Evolutionary conservation across 768 basidiomycete species (phyloP).

Genomic region (Phanerodontia chrysosporium): DNA sequence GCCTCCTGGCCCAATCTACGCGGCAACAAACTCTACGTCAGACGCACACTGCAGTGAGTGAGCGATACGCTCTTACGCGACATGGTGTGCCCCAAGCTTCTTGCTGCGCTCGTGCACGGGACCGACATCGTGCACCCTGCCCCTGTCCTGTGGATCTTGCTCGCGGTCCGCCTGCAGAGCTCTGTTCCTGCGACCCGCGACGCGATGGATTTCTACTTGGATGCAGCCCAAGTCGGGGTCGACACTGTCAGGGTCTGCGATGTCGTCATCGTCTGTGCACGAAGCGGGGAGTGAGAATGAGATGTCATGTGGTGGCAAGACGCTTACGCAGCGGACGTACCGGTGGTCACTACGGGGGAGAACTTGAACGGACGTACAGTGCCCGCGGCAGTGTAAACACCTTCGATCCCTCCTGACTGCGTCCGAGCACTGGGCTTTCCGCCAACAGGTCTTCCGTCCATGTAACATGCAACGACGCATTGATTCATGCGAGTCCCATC

Average conservation of each 20-base stretch:
- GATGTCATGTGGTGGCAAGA: background rate
- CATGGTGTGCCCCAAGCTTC: constrained; percentile 6
- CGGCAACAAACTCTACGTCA: background rate
- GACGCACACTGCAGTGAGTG: background rate
- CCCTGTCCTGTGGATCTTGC: background rate
- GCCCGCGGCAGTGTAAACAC: background rate
- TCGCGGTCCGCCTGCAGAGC: background rate
- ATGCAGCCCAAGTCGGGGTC: constrained; percentile 8
- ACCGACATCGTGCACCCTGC: constrained; percentile 1
- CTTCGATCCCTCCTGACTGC: background rate
- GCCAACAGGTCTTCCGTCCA: constrained; percentile 9
- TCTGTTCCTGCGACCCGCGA: background rate
- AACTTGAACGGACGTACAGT: constrained; percentile 1
- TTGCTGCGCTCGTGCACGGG: constrained; percentile 10
- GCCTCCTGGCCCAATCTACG: background rate
- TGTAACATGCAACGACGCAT: constrained; percentile 3
- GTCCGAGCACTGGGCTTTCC: background rate
- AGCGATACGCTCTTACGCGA: background rate
- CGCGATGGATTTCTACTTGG: constrained; percentile 4
- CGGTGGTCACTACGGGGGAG: background rate
- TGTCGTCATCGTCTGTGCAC: constrained; percentile 5
- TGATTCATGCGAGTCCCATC: background rate
- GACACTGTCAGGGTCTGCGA: constrained; percentile 1
- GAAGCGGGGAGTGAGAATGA: background rate
- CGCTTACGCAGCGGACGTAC: background rate